phyloP scores from a whole-genome alignment of 2,329 filamentous ascomycete genomes.

The Trichoderma hamatum region DNA sequence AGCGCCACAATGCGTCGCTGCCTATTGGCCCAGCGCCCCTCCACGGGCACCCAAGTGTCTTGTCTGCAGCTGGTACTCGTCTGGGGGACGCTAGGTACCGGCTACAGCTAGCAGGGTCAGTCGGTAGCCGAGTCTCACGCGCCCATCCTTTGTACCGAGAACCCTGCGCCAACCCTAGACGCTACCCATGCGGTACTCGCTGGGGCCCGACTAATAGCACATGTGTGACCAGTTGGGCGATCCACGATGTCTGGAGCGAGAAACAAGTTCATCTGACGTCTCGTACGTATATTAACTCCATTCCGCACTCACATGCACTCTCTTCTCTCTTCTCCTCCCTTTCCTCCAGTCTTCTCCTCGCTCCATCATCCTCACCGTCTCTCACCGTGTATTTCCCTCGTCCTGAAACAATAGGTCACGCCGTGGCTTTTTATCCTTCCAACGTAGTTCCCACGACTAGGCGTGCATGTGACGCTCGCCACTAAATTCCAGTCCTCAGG shows the following conservation, averaged over 20 bases:
- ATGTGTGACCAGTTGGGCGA: neutral
- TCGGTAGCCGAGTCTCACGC: neutral
- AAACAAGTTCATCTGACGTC: constrained; percentile 5
- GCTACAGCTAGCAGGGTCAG: neutral
- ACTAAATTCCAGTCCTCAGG: constrained; percentile 16
- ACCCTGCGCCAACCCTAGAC: neutral
- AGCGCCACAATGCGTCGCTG: constrained; percentile 11
- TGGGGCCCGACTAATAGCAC: neutral
- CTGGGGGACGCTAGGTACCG: neutral
- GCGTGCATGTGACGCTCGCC: constrained; percentile 24
- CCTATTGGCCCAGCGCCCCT: constrained; percentile 5
- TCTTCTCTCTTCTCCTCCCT: neutral
- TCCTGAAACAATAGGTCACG: neutral
- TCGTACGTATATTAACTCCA: neutral
- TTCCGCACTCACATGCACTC: neutral
- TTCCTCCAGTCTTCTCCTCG: neutral
- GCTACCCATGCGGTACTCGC: constrained; percentile 1
- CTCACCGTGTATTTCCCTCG: neutral
- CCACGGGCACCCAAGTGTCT: neutral
- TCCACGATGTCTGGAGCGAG: constrained; percentile 9
- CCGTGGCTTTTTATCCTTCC: neutral
- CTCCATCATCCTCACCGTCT: neutral
- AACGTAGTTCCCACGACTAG: neutral
- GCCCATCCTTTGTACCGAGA: neutral
- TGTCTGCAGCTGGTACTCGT: constrained; percentile 1